A percentile compares a stretch with the other conserved stretches of the same genome.
Conservation (phyloP, 305 asterid genomes). For the Fraxinus nigra region DNA sequence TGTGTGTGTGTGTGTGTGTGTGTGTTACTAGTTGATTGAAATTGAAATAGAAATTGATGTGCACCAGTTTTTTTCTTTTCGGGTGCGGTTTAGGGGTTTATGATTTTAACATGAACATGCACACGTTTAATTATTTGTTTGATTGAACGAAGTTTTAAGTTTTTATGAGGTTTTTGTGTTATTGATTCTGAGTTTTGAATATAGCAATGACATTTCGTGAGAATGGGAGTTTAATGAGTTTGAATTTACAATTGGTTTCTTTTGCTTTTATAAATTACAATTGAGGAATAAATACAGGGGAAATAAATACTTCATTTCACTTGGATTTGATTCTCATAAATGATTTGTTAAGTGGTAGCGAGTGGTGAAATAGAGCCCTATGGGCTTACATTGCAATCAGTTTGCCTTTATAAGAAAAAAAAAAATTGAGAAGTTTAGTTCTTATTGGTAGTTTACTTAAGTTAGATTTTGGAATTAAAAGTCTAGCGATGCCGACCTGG, state of each 20-base stretch:
- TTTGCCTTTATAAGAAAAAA: not conserved
- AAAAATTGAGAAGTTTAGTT: not conserved
- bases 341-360: constrained; percentile 4
- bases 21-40: constrained; percentile 20
- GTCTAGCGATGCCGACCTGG: constrained; percentile 1
- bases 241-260: constrained; percentile 1
- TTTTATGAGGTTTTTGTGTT: not conserved
- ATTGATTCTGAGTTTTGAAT: constrained; percentile 9
- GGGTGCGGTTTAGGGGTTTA: constrained; percentile 28
- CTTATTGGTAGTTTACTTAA: not conserved
- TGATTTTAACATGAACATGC: constrained; percentile 26
- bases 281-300: constrained; percentile 15
- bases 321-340: constrained; percentile 18
- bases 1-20: no score
- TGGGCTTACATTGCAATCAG: constrained; percentile 2
- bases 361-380: constrained; percentile 2
- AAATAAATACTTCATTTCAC: constrained; percentile 10
- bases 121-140: constrained; percentile 19
- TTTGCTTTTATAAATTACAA: not conserved
- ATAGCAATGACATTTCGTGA: constrained; percentile 17
- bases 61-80: not conserved
- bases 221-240: constrained; percentile 19
- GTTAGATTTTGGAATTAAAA: constrained; percentile 10
- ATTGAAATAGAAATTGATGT: constrained; percentile 12
- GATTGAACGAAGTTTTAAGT: constrained; percentile 16